Evolutionary conservation across 2,329 filamentous ascomycete species (phyloP), one percentile per base, ranked within the genome.

Genomic region (Aureobasidium zeae): DNA sequence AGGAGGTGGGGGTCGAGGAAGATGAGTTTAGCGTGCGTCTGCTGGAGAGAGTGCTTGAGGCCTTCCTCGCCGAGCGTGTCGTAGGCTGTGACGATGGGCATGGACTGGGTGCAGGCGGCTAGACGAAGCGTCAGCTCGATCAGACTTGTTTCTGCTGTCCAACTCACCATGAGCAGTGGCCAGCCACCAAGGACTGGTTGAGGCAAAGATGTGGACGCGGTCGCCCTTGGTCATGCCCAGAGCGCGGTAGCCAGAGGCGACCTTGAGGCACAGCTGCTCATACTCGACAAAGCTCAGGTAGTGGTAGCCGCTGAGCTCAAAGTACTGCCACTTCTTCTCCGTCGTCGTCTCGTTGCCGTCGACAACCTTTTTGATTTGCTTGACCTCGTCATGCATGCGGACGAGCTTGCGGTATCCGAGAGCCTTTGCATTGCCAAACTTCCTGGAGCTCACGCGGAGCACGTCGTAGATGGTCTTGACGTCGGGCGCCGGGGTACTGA

Each of bases 51-150:
- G 69, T 94, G 87, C 67, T 82, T 79, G 50, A 95, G 75, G 34
- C 87, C 88, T 49, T 81, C 78, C 56, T 86, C 76, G 43, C 88
- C 88, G 32, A 95, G 80, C 21, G 87, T 94, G 63, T 95, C 88
- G 65, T 95, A 95, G 38, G 88, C 87, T 33, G 89, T 96, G 38
- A 95, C 89, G 53, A 95, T 88, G 47, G 85, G 79, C 61, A 95
- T 78, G 32, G 85, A 88, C 65, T 96, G 89, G 12, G 87, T 88
- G 15, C 79, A 66, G 45, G 76, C 82, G 70, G 69, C 77, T 61
- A 93, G 86, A 34, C n/a, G 8, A 3, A 22, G 24, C 5, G 10
- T 5, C 28, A 20, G n/a, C n/a, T n/a, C n/a, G n/a, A n/a, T n/a
- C n/a, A n/a, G n/a, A n/a, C n/a, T n/a, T n/a, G n/a, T n/a, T n/a